Percentiles rank a stretch among this genome's conserved stretches.
Evolutionary conservation across 768 basidiomycete species (phyloP).

Genomic region (Hygrophoropsis aurantiaca): DNA sequence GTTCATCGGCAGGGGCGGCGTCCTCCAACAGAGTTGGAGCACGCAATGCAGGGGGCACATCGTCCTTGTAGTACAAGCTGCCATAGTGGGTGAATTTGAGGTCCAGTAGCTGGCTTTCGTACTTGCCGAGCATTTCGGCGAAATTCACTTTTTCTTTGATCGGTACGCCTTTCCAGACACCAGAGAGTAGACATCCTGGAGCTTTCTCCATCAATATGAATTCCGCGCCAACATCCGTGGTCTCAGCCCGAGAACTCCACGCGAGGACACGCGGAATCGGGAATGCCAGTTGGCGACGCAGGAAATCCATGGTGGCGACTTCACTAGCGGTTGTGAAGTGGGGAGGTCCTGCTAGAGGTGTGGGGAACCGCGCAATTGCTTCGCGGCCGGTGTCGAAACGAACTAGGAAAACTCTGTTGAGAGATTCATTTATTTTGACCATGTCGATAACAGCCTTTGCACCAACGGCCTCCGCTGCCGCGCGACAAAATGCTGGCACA

Average conservation of each 20-base stretch:
- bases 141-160: slow-evolving; percentile 5
- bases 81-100: slow-evolving; percentile 31
- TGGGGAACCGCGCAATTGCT: slow-evolving; percentile 15
- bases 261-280: slow-evolving; percentile 30
- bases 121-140: slow-evolving; percentile 16
- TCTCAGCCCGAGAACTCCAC: slow-evolving; percentile 24
- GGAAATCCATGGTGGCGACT: slow-evolving; percentile 36
- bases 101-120: slow-evolving; percentile 18
- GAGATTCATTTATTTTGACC: slow-evolving; percentile 12
- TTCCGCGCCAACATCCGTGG: slow-evolving; percentile 28
- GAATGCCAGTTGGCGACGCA: slow-evolving; percentile 22
- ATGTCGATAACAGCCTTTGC: slow-evolving; percentile 16
- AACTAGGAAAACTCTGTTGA: slow-evolving; percentile 14
- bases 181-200: slow-evolving; percentile 17
- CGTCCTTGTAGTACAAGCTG: slow-evolving; percentile 35
- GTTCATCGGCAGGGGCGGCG: slow-evolving; percentile 7
- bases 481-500: slow-evolving; percentile 18
- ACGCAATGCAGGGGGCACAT: slow-evolving; percentile 12
- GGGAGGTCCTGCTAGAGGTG: slow-evolving; percentile 23
- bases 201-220: slow-evolving; percentile 36
- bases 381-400: slow-evolving; percentile 11
- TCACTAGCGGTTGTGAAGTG: slow-evolving; percentile 34
- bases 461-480: slow-evolving; percentile 10
- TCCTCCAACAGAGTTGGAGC: slow-evolving; percentile 9
- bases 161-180: slow-evolving; percentile 14